Base-by-base conservation (phyloP, 1,139 yeast genomes). In the Taphrina betulina region DNA sequence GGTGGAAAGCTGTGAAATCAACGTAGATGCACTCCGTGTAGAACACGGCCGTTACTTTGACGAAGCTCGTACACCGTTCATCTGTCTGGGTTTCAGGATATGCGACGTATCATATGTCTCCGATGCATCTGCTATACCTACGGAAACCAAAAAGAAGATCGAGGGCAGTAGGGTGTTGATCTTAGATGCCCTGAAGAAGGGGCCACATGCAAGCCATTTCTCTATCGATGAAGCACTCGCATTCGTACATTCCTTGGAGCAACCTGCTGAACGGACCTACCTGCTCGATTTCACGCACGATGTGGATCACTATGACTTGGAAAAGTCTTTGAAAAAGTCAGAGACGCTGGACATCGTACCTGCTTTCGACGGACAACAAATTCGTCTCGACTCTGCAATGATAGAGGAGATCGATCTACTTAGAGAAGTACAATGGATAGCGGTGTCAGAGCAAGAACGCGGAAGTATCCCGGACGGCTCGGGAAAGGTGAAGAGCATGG, bases 261-360 rank as follows among this genome's bases (percentile, higher is more conserved):
- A 60, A 86, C 81, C 64, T 84, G 94, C 51, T 74, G 83, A 65
- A 80, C 83, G 63, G 85, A 83, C 60, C 77, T 76, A 40, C 70
- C 82, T 51, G 66, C 79, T 35, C 14, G 52, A 45, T 17, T 74
- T 43, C 92, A 92, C 69, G 83, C 84, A 72, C 92, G 92, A 67
- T 83, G 87, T 80, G 76, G 78, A 34, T 70, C 80, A 17, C 29
- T 41, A 41, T 28, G 60, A 40, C 5, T 36, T 57, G 34, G 60
- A 57, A 33, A 41, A 35, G 16, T 35, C 44, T 20, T 42, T 58
- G 34, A 22, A 34, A 16, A 24, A 35, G 34, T 19, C 38, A 3
- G 52, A 45, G n/a, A 12, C 5, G 23, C 34, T 44, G 4, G 57
- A 50, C 36, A 48, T 48, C 10, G n/a, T 24, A 2, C 53, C 53